Conservation (phyloP, 1,284 basidiomycete species). For the Serendipita sp. region DNA sequence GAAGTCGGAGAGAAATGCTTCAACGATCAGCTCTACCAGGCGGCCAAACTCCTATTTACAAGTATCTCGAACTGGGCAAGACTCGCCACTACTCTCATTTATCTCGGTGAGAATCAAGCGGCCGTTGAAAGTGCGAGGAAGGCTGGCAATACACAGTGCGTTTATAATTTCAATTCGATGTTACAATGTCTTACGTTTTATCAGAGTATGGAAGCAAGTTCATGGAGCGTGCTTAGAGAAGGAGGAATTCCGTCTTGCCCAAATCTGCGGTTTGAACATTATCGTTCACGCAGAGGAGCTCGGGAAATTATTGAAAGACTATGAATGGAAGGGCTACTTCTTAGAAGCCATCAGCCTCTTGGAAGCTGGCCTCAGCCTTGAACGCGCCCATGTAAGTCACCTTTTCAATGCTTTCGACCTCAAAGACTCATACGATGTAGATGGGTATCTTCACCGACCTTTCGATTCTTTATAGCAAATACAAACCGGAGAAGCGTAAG, state of each 20-base stretch:
- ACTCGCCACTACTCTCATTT: conserved; percentile 95
- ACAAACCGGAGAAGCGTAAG: conserved; percentile 82
- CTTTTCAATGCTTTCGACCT: not conserved
- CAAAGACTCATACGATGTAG: conserved; percentile 19
- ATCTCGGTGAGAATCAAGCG: conserved; percentile 93
- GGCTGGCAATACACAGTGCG: conserved; percentile 93
- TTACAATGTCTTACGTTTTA: not conserved
- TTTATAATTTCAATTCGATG: conserved; percentile 12
- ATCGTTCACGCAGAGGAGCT: conserved; percentile 94
- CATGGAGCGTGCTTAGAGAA: conserved; percentile 98
- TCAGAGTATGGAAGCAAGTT: conserved; percentile 98
- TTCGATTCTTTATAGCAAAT: conserved; percentile 91
- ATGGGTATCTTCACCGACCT: conserved; percentile 93
- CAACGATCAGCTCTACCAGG: conserved; percentile 95
- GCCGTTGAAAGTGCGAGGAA: conserved; percentile 98
- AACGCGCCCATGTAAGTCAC: conserved; percentile 77
- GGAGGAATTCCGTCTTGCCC: conserved; percentile 89
- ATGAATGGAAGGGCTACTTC: conserved; percentile 87
- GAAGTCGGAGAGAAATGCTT: conserved; percentile 99
- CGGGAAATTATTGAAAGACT: conserved; percentile 63
- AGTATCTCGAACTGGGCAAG: conserved; percentile 99
- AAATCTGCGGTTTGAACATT: conserved; percentile 96
- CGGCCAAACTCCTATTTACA: conserved; percentile 87
- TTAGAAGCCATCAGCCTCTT: conserved; percentile 85
- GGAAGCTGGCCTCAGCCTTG: conserved; percentile 88